Evolutionary conservation across 2,329 filamentous ascomycete species (phyloP).

Genomic region (Dothistroma septosporum): DNA sequence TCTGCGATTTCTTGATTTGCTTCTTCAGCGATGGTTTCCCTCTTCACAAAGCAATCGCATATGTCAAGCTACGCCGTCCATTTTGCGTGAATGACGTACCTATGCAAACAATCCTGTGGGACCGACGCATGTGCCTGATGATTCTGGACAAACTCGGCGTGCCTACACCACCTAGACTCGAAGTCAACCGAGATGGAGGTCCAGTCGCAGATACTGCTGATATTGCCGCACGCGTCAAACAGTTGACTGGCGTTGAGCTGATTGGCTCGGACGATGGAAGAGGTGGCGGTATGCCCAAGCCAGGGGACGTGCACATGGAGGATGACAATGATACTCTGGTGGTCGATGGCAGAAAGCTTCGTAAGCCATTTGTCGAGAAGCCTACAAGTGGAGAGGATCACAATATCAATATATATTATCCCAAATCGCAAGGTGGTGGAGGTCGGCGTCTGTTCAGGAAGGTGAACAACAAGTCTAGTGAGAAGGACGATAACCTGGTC

Average conservation of each 20-base stretch:
- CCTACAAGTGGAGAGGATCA: slow-evolving; percentile 98
- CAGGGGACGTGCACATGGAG: slow-evolving; percentile 73
- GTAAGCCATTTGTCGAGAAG: slow-evolving; percentile 97
- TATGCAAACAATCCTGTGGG: slow-evolving; percentile 97
- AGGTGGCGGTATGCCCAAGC: slow-evolving; percentile 53
- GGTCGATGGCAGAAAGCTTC: slow-evolving; percentile 76
- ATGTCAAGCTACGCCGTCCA: slow-evolving; percentile 85
- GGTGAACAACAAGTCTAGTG: slow-evolving; percentile 98
- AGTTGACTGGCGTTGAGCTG: slow-evolving; percentile 72
- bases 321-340: slow-evolving; percentile 84
- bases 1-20: slow-evolving; percentile 93
- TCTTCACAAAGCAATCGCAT: slow-evolving; percentile 92
- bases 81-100: slow-evolving; percentile 97
- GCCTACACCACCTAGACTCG: slow-evolving; percentile 79
- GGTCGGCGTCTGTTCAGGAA: slow-evolving; percentile 92
- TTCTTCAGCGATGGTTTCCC: slow-evolving; percentile 99
- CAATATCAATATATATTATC: slow-evolving; percentile 98
- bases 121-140: slow-evolving; percentile 80
- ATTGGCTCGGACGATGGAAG: slow-evolving; percentile 66
- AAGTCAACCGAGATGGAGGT: slow-evolving; percentile 90
- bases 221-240: slow-evolving; percentile 72
- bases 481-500: slow-evolving; percentile 74
- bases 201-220: slow-evolving; percentile 74
- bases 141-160: slow-evolving; percentile 87
- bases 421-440: slow-evolving; percentile 78